phyloP scores from a whole-genome alignment of 2,329 filamentous ascomycete genomes.

The Monosporascus cannonballus region DNA sequence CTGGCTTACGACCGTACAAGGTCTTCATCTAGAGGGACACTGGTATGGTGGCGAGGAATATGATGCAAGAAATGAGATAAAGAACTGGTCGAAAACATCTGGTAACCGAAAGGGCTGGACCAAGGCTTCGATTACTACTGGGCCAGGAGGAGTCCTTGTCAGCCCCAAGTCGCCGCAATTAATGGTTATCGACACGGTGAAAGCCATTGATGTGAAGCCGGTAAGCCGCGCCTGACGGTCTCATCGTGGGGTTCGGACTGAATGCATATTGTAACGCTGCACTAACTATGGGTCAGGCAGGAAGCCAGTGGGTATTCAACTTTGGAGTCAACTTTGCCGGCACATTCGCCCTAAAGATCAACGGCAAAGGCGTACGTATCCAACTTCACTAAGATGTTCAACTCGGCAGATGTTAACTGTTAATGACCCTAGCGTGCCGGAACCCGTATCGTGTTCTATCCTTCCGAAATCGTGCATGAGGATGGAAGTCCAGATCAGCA shows the following conservation, averaged over 20 bases:
- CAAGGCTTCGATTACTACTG: conserved; percentile 1
- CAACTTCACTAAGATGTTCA: not conserved
- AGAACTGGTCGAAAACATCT: not conserved
- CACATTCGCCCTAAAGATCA: conserved; percentile 3
- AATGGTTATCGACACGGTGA: conserved; percentile 1
- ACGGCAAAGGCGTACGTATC: conserved; percentile 1
- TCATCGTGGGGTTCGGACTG: too few relatives aligned
- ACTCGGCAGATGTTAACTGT: not conserved
- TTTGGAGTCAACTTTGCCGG: conserved; percentile 7
- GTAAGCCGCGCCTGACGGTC: too few relatives aligned
- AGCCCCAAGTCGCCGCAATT: conserved; percentile 5
- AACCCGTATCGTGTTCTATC: conserved; percentile 6
- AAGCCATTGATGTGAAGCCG: not conserved
- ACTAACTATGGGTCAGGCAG: not conserved
- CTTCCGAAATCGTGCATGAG: conserved; percentile 1
- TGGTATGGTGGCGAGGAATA: conserved; percentile 11
- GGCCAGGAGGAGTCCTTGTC: conserved; percentile 2
- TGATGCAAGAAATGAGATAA: conserved; percentile 4
- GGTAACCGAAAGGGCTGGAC: conserved; percentile 2
- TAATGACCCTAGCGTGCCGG: not conserved
- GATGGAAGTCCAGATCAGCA: conserved; percentile 1
- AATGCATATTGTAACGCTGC: too few relatives aligned
- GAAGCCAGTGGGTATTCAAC: conserved; percentile 7
- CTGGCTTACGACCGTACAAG: conserved; percentile 5
- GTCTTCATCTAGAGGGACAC: conserved; percentile 4